phyloP scores from a whole-genome alignment of 73 alveolate genomes.

The Paramecium sonneborni region DNA sequence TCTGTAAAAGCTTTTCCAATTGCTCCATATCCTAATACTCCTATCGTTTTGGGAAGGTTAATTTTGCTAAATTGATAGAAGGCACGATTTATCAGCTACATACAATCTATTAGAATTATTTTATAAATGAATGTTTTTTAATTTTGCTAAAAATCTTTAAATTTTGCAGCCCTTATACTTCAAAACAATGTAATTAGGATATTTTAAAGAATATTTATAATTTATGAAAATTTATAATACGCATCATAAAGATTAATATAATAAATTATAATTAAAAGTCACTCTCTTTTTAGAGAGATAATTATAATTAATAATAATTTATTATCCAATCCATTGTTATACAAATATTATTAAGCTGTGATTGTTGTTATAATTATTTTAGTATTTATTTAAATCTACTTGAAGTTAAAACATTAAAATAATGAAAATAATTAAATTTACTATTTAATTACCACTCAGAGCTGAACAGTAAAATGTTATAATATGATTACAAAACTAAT shows the following conservation, averaged over 20 bases:
- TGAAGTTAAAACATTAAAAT: no score
- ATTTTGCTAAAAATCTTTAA: not conserved
- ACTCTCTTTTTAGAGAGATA: no score
- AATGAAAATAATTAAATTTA: no score
- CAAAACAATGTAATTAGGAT: not conserved
- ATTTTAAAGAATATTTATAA: not conserved
- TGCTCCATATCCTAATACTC: slow-evolving; percentile 42
- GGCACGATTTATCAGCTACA: not conserved
- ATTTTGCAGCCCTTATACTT: not conserved
- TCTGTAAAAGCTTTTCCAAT: slow-evolving; percentile 34
- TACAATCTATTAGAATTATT: not conserved
- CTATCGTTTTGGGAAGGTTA: not conserved
- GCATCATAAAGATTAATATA: not conserved
- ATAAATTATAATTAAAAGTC: not conserved
- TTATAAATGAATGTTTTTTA: not conserved
- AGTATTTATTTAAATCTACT: no score
- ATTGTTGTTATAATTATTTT: no score
- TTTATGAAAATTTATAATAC: not conserved
- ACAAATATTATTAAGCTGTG: no score
- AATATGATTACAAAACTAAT: not conserved
- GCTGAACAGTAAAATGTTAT: not conserved
- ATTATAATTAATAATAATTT: no score
- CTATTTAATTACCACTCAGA: not conserved
- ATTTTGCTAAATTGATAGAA: not conserved
- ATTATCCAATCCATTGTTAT: no score